Base-by-base conservation (phyloP, 1,284 basidiomycete species). In the Irpex sp. region DNA sequence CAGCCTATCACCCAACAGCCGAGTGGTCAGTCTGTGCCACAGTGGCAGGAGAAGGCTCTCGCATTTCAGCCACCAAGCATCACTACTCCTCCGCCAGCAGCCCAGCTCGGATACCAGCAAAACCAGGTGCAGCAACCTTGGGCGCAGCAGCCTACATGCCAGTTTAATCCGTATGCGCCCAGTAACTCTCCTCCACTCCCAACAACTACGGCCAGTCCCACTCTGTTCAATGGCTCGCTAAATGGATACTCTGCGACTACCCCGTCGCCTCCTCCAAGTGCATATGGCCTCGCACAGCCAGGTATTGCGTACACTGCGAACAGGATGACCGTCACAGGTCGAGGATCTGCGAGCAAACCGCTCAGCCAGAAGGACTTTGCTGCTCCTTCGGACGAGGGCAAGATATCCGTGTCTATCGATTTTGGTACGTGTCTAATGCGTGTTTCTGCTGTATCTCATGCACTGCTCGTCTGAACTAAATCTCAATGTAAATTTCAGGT, bases 361-460 rank as follows among this genome's bases (percentile, higher is more conserved):
- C 61, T 64, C 28, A 45, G 61, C n/a, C 60, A 66, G 58, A 58
- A 63, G 49, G 63, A 66, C 4, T 68, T 64, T 48, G 36, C 55
- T 10, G 57, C 65, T 0, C 60, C 69, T 2, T 64, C 71, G 5
- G 81, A 87, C 61, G 86, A 88, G 68, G 83, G 85, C 18, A 87
- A 84, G 68, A 79, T 91, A 75, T 89, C 87, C 14, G 79, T 92
- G 23, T 84, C 88, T 4, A 89, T 92, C 65, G 90, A 92, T 73
- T 92, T 92, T 69, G 89, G 89, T 87, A 64, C 65, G 80, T 74
- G 7, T 18, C 49, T 16, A 47, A 36, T 33, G 52, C 52, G 33
- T 35, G 21, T 21, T 37, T 2, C 18, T 51, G 18, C 19, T 56
- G 58, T 42, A 64, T 59, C 18, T 39, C 55, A 56, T 39, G 54